These are phyloP conservation scores for Boletus subparvulus DNA, from an alignment of 768 basidiomycete species.

Conservation along the genomic window DNA sequence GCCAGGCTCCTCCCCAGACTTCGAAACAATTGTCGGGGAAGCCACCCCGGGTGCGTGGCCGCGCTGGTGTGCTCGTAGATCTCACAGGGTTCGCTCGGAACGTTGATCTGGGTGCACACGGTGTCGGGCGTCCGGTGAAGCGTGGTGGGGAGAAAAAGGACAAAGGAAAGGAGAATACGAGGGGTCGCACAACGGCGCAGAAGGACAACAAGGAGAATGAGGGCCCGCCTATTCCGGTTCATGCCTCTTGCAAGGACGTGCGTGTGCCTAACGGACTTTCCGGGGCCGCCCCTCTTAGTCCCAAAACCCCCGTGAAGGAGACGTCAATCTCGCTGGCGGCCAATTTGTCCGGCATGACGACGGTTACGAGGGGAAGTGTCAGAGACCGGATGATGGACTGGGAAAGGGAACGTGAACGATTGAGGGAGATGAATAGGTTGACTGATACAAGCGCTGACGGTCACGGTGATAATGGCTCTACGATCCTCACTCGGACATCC, in stretches of 20 bases:
- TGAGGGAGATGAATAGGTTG: conserved; percentile 66
- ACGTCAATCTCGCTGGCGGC: conserved; percentile 10
- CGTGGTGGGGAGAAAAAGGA: conserved; percentile 31
- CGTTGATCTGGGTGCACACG: conserved; percentile 31
- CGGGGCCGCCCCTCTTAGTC: conserved; percentile 4
- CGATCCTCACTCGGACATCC: conserved; percentile 17
- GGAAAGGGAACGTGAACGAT: conserved; percentile 67
- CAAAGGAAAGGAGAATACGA: conserved; percentile 23
- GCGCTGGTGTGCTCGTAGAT: conserved; percentile 38
- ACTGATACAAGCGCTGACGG: conserved; percentile 52
- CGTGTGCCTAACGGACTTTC: conserved; percentile 3
- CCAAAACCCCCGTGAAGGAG: conserved; percentile 18
- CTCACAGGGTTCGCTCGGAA: conserved; percentile 39
- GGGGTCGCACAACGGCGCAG: conserved; percentile 7
- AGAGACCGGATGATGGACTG: conserved; percentile 71
- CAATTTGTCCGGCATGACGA: conserved; percentile 19
- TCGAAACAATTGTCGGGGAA: conserved; percentile 29
- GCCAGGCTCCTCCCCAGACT: conserved; percentile 13
- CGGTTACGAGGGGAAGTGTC: conserved; percentile 33
- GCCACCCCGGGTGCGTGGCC: conserved; percentile 27
- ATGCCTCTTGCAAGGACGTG: conserved; percentile 5
- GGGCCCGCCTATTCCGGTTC: conserved; percentile 1
- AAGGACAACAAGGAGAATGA: conserved; percentile 34
- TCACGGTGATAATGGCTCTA: conserved; percentile 37
- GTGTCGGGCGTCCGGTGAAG: conserved; percentile 21